Evolutionary conservation across 768 basidiomycete species (phyloP).

Genomic region (Termitomyces eurrhizus): DNA sequence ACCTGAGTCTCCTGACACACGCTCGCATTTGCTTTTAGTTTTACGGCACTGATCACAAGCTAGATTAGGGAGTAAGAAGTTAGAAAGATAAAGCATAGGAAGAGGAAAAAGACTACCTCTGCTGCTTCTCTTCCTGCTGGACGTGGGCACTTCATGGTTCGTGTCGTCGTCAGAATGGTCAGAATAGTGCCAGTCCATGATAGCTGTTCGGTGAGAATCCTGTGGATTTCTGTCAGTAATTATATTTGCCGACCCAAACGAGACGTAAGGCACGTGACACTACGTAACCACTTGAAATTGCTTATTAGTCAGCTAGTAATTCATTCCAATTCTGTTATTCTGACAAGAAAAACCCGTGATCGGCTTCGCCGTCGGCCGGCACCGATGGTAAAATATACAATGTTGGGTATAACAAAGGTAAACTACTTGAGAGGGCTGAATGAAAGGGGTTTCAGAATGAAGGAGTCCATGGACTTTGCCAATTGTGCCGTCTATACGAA

Average conservation of each 20-base stretch:
- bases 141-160: slow-evolving; percentile 35
- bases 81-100: background rate
- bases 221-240: slow-evolving; percentile 14
- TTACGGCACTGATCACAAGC: slow-evolving; percentile 88
- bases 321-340: background rate
- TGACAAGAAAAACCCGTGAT: slow-evolving; percentile 5
- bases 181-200: slow-evolving; percentile 57
- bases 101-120: slow-evolving; percentile 37
- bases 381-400: slow-evolving; percentile 6
- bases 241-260: slow-evolving; percentile 6
- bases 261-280: slow-evolving; percentile 25
- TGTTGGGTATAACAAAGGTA: slow-evolving; percentile 8
- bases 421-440: slow-evolving; percentile 81
- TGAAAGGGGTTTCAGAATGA: slow-evolving; percentile 73
- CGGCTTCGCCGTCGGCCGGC: background rate
- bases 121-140: slow-evolving; percentile 58
- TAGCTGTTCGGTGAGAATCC: slow-evolving; percentile 15
- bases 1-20: slow-evolving; percentile 38
- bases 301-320: background rate
- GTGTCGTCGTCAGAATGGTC: slow-evolving; percentile 59
- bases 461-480: slow-evolving; percentile 81
- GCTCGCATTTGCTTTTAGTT: slow-evolving; percentile 85
- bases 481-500: slow-evolving; percentile 78
- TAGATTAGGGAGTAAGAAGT: slow-evolving; percentile 23
- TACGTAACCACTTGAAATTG: slow-evolving; percentile 13